Evolutionary conservation across 139 green algal species (phyloP).

Genomic region (Chlorella ohadii): DNA sequence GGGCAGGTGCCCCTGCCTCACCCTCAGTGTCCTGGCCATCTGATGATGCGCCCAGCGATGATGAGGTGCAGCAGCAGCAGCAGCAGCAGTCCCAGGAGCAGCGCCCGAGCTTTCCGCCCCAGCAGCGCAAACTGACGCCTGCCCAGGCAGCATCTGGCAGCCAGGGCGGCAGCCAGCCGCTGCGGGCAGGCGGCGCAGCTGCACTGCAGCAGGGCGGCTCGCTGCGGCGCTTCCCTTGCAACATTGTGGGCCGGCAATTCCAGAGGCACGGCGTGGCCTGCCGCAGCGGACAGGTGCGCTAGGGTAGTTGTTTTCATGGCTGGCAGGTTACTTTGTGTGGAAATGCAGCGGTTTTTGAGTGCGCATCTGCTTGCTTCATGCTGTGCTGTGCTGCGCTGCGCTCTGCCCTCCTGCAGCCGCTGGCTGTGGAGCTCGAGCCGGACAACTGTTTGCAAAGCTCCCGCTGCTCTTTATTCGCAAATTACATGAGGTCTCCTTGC

Average conservation of each 20-base stretch:
- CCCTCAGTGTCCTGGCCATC: conserved; percentile 18
- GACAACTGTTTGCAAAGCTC: no score
- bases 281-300: conserved; percentile 1
- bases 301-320: no score
- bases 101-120: not conserved
- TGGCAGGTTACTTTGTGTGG: no score
- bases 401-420: not conserved
- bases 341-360: not conserved
- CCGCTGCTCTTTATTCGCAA: no score
- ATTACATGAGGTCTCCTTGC: no score
- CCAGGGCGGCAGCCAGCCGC: not conserved
- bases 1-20: not conserved
- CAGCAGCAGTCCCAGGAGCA: not conserved
- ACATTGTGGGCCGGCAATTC: conserved; percentile 32
- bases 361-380: not conserved
- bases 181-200: not conserved
- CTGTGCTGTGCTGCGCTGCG: not conserved
- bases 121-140: not conserved
- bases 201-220: no score
- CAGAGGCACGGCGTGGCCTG: conserved; percentile 5
- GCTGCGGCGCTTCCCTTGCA: not conserved
- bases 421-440: conserved; percentile 17
- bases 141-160: not conserved
- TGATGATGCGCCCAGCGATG: not conserved
- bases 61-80: not conserved